Percentiles rank a stretch among this genome's conserved stretches.
Conservation (phyloP, 257 asterid species). For the Solanum dulcamara region DNA sequence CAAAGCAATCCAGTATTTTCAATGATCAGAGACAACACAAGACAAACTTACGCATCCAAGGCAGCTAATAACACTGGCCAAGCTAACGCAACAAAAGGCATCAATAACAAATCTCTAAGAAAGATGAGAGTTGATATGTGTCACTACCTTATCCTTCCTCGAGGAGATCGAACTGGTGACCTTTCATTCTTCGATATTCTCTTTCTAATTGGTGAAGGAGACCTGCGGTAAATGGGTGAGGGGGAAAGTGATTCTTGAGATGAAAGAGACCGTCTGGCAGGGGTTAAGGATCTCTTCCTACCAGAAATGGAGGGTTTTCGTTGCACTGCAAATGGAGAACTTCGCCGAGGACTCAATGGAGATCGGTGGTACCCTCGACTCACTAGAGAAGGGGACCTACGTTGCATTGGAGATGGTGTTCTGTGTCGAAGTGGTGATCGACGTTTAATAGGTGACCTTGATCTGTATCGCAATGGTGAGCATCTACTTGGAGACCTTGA, state of each 20-base stretch:
- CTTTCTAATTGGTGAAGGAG: slow-evolving; percentile 42
- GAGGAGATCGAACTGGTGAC: slow-evolving; percentile 48
- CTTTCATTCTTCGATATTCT: slow-evolving; percentile 23
- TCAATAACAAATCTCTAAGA: neutral
- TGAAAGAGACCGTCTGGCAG: slow-evolving; percentile 30
- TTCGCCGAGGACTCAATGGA: slow-evolving; percentile 35
- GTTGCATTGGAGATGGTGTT: slow-evolving; percentile 32
- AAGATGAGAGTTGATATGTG: neutral
- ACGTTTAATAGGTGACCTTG: slow-evolving; percentile 24
- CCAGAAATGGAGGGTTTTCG: slow-evolving; percentile 32
- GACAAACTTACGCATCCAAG: neutral
- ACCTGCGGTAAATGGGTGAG: slow-evolving; percentile 30
- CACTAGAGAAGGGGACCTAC: slow-evolving; percentile 33
- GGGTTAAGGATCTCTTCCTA: slow-evolving; percentile 13
- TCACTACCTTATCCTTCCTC: slow-evolving; percentile 55
- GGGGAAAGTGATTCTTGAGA: slow-evolving; percentile 46
- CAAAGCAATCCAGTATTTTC: neutral
- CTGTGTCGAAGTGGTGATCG: slow-evolving; percentile 25
- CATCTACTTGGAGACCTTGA: slow-evolving; percentile 26
- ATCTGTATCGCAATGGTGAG: slow-evolving; percentile 12
- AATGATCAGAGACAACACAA: neutral
- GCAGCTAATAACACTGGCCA: neutral
- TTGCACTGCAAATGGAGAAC: slow-evolving; percentile 40
- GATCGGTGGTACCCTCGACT: slow-evolving; percentile 41
- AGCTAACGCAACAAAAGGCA: neutral